Base-by-base conservation (phyloP, 495 filamentous ascomycete species). In the Articulospora tetracladia region DNA sequence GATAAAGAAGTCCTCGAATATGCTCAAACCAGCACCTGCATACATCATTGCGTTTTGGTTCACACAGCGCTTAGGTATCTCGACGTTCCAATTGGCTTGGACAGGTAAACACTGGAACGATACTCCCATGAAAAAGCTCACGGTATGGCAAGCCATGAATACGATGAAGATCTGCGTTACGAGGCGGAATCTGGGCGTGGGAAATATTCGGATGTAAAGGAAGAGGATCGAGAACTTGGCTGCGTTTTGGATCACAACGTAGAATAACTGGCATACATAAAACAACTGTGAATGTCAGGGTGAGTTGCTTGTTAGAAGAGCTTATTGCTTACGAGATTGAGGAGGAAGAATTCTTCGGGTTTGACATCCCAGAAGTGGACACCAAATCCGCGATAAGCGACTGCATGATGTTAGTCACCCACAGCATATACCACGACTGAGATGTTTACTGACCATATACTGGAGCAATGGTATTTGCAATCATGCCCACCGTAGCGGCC, bases 201-300 rank as follows among this genome's bases (percentile, higher is more conserved):
- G 74, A 57, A 82, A 80, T 47, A 81, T 73, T 36, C 78, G 77
- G 8, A 82, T 68, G 68, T 78, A 80, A 65, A 81, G 75, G 62
- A 81, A 68, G 17, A 81, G 73, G 62, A 82, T 75, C 12, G 76
- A 79, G 39, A 76, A 64, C 26, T 78, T 78, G 26, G 75, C 68
- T 22, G 75, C 55, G 64, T 69, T 72, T 30, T 74, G 68, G 1
- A 73, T 65, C 15, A 62, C 52, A 19, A 73, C 70, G 66, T 79
- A 79, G 47, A 76, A 54, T 19, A 75, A 36, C 65, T 67, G 57
- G 48, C 26, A 39, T 53, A 61, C 69, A 46, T 70, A 73, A 23
- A 60, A 53, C 6, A 60, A 19, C 49, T 49, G 13, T 11, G 11
- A 36, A 22, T 28, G 13, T 19, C 15, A 30, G 24, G 6, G 6